phyloP scores from a whole-genome alignment of 1,284 basidiomycete species.

The Ganoderma resinaceum region DNA sequence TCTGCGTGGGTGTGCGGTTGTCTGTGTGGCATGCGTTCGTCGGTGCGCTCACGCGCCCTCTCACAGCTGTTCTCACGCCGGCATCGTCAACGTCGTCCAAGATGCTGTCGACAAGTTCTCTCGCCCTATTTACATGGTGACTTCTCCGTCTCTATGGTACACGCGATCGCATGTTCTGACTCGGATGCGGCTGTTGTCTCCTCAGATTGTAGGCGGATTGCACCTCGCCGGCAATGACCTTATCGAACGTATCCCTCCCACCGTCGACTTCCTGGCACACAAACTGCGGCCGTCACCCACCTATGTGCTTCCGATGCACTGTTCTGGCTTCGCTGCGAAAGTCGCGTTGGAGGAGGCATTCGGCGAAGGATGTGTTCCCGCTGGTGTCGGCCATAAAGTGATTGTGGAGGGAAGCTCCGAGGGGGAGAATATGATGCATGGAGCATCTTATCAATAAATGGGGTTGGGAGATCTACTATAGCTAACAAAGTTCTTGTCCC shows the following conservation, averaged over 20 bases:
- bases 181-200: background rate
- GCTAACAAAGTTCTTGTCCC: too few relatives aligned
- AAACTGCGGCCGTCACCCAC: slow-evolving; percentile 66
- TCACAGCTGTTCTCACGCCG: slow-evolving; percentile 82
- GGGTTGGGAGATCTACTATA: too few relatives aligned
- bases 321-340: slow-evolving; percentile 78
- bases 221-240: slow-evolving; percentile 78
- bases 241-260: slow-evolving; percentile 66
- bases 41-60: slow-evolving; percentile 3
- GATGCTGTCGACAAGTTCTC: slow-evolving; percentile 67
- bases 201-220: slow-evolving; percentile 77
- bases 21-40: background rate
- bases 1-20: slow-evolving; percentile 64
- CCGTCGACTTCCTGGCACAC: slow-evolving; percentile 72
- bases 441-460: slow-evolving; percentile 21
- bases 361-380: slow-evolving; percentile 78
- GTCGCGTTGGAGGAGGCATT: slow-evolving; percentile 70
- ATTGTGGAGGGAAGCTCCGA: slow-evolving; percentile 53
- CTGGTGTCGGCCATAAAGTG: slow-evolving; percentile 74
- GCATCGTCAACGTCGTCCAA: slow-evolving; percentile 82
- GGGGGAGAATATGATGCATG: slow-evolving; percentile 46
- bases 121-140: slow-evolving; percentile 79
- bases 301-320: slow-evolving; percentile 85
- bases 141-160: slow-evolving; percentile 6
- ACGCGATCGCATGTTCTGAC: slow-evolving; percentile 15